Evolutionary conservation across 371 early-diverging fungal species (phyloP), one percentile per base, ranked within the genome.

Genomic region (Mortierella sp.): DNA sequence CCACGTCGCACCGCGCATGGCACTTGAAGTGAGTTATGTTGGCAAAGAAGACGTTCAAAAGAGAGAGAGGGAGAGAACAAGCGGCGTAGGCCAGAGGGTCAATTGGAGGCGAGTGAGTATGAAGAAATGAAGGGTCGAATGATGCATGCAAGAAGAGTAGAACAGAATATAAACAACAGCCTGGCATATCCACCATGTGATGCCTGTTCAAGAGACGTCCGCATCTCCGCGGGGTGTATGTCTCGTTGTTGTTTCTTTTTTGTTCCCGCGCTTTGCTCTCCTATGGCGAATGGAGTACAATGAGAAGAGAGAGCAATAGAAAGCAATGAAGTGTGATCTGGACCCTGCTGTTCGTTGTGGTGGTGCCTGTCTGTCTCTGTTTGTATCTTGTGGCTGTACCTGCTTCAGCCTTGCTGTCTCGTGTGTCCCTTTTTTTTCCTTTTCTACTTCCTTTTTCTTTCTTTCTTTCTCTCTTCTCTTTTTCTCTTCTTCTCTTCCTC

Each of bases 381-480:
- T n/a, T n/a, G n/a, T n/a, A n/a, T n/a, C n/a, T n/a, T 24, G 55
- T 60, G 6, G 50, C 19, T 60, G 31, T 60, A 28, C 54, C 48
- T 38, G 31, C 58, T 55, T 57, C 21, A 21, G 21, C 58, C 10
- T 24, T 44, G 34, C 50, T 45, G 3, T 48, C 13, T 24, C 54
- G 42, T 52, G 65, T 38, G 42, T 38, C 38, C 52, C 28, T 58
- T 34, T 73, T 42, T 44, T 24, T 68, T n/a, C n/a, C 45, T 26
- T 48, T 60, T 63, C 50, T 21, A 44, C 63, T 26, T 65, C n/a
- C 26, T 63, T 45, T 63, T 60, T 31, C 54, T 38, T 73, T 55
- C 55, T 70, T 47, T 79, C 38, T 42, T 28, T 58, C 52, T 70
- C 24, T 60, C 2, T 19, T 57, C 57, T 10, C 58, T 42, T 10